Base-by-base conservation (phyloP, 441 rosid genomes). In the Oxalis stricta region DNA sequence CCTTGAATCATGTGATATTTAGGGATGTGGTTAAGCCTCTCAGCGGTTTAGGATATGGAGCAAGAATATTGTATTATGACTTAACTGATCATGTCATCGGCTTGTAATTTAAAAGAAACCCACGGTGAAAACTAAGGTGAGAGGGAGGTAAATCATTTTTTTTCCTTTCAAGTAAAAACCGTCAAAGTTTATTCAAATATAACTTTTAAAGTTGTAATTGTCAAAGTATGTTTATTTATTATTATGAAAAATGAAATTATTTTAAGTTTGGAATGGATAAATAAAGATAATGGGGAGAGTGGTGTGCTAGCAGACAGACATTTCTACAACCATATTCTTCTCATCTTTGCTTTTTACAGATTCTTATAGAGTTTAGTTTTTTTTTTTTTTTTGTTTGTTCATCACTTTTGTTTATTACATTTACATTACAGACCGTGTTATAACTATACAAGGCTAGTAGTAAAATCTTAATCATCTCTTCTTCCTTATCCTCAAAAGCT, bases 211-310 rank as follows among this genome's bases (percentile, higher is more conserved):
- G 28, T 24, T 40, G 18, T 20, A 10, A n/a, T n/a, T n/a, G n/a
- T n/a, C n/a, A n/a, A n/a, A n/a, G n/a, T 19, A 6, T 16, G 2
- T 18, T 14, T 11, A 3, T 26, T 16, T 30, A 5, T 32, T 33
- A 16, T 14, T 24, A 24, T 34, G n/a, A n/a, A n/a, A n/a, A n/a
- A n/a, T 16, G 30, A 18, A 32, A 32, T 17, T 18, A 41, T 44
- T 35, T 18, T 40, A n/a, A n/a, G n/a, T n/a, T 14, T 22, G 30
- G 56, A 53, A 41, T 30, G 58, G 43, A 56, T 42, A 54, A 56
- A 79, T 59, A 59, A 59, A 56, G 77, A 79, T 64, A 70, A 75
- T 71, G 76, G 68, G 50, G 52, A 33, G 41, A 60, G 70, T 65
- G 50, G 52, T 35, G 41, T 63, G 70, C 66, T 36, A 72, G 76